A percentile compares a stretch with the other conserved stretches of the same genome.
Evolutionary conservation across 768 basidiomycete species (phyloP).

Genomic region (Lactarius indigo): DNA sequence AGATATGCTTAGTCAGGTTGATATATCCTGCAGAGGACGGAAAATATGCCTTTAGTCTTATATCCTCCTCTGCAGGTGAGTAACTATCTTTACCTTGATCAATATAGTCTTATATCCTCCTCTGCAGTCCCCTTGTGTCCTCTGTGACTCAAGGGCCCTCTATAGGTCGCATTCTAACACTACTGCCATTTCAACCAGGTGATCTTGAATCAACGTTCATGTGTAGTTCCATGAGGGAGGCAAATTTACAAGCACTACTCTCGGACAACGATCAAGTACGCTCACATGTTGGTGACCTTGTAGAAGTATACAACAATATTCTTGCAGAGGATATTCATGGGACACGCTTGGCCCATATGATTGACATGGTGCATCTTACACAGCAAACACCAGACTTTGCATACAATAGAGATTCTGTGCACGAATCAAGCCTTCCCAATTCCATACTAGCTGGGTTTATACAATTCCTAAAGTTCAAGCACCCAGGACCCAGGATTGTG

Average conservation of each 20-base stretch:
- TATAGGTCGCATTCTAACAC: too few species aligned
- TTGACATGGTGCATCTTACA: too few species aligned
- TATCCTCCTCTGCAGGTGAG: too few species aligned
- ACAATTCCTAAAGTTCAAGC: neutral
- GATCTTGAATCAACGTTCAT: constrained; percentile 14
- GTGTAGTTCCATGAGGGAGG: constrained; percentile 2
- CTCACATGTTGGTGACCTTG: neutral
- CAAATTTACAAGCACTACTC: constrained; percentile 9
- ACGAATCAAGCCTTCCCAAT: neutral
- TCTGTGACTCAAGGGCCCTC: too few species aligned
- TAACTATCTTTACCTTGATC: too few species aligned
- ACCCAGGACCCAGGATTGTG: too few species aligned
- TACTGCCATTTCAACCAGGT: constrained; percentile 20
- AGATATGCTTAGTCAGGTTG: too few species aligned
- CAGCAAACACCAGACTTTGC: too few species aligned
- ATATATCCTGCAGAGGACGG: too few species aligned
- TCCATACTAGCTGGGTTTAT: neutral
- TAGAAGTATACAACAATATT: neutral
- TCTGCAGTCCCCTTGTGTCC: too few species aligned
- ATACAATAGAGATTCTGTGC: neutral
- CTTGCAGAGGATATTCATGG: constrained; percentile 5
- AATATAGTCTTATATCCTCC: too few species aligned
- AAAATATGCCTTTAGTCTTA: too few species aligned
- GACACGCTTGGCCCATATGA: neutral
- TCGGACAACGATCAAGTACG: neutral